phyloP scores from a whole-genome alignment of 192 early-diverging fungal species.

The Coemansia sp. region DNA sequence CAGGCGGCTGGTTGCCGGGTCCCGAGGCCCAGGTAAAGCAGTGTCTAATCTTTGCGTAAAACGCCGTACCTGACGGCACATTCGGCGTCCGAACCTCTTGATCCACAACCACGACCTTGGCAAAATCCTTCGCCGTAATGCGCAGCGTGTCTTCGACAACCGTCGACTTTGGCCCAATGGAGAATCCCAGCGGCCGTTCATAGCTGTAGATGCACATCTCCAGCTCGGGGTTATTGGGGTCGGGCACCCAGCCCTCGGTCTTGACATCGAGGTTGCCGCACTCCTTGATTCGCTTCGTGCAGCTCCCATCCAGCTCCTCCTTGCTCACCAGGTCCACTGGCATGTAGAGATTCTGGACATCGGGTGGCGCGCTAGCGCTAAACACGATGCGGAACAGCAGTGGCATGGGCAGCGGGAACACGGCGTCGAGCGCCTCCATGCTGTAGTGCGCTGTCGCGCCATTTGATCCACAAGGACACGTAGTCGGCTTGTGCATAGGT shows the following conservation, averaged over 20 bases:
- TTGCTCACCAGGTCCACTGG: slow-evolving; percentile 15
- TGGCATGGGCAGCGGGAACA: slow-evolving; percentile 49
- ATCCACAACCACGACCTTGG: slow-evolving; percentile 34
- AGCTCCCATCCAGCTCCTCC: slow-evolving; percentile 33
- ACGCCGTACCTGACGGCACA: slow-evolving; percentile 51
- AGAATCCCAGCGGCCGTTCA: slow-evolving; percentile 48
- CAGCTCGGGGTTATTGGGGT: slow-evolving; percentile 16
- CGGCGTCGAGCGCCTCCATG: slow-evolving; percentile 37
- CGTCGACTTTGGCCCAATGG: slow-evolving; percentile 55
- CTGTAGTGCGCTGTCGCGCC: slow-evolving; percentile 31
- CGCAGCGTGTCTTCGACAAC: slow-evolving; percentile 41
- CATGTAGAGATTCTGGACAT: slow-evolving; percentile 24
- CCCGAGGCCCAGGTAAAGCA: slow-evolving; percentile 49
- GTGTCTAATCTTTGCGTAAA: slow-evolving; percentile 51
- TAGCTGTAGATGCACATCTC: slow-evolving; percentile 51
- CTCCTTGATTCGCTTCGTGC: slow-evolving; percentile 35
- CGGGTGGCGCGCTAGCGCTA: slow-evolving; percentile 25
- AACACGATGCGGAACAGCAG: slow-evolving; percentile 49
- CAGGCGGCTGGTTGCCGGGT: slow-evolving; percentile 29
- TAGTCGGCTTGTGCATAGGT: slow-evolving; percentile 37
- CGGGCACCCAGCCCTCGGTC: slow-evolving; percentile 49
- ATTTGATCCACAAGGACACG: slow-evolving; percentile 33
- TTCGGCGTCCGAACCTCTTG: slow-evolving; percentile 48
- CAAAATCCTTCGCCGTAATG: slow-evolving; percentile 33
- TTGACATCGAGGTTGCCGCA: slow-evolving; percentile 39